Percentiles rank a stretch among this genome's conserved stretches.
Evolutionary conservation across 371 early-diverging fungal species (phyloP).

Genomic region (Mucor lusitanicus): DNA sequence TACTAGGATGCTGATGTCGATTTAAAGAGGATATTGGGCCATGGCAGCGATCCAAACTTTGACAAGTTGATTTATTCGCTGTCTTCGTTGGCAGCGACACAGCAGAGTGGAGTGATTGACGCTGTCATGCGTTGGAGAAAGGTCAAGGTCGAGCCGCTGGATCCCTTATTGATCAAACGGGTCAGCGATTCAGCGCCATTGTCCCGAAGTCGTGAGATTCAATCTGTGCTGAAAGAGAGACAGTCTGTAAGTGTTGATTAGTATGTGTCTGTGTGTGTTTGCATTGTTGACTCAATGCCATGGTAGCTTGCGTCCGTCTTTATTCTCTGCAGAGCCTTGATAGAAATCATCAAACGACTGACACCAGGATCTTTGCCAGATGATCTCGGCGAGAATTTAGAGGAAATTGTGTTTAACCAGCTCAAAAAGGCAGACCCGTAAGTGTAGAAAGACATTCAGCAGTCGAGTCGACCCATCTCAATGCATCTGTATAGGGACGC

Average conservation of each 20-base stretch:
- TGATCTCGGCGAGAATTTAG: conserved; percentile 87
- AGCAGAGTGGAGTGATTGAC: conserved; percentile 89
- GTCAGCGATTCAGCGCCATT: conserved; percentile 51
- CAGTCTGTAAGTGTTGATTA: conserved; percentile 43
- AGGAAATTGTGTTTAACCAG: conserved; percentile 92
- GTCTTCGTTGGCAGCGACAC: conserved; percentile 80
- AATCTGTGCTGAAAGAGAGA: conserved; percentile 48
- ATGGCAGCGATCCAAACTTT: conserved; percentile 78
- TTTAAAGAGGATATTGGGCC: conserved; percentile 60
- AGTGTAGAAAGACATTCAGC: no score
- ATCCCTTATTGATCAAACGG: conserved; percentile 42
- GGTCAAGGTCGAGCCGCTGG: conserved; percentile 68
- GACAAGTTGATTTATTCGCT: conserved; percentile 81
- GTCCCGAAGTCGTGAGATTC: conserved; percentile 42
- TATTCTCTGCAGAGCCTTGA: conserved; percentile 85
- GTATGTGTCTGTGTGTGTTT: background rate
- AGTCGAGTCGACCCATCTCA: background rate
- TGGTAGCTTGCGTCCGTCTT: conserved; percentile 83
- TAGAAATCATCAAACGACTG: conserved; percentile 80
- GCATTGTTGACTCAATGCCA: background rate
- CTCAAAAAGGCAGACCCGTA: conserved; percentile 88
- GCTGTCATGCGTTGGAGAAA: conserved; percentile 90
- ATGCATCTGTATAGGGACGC: conserved; percentile 57
- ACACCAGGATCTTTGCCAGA: conserved; percentile 75
- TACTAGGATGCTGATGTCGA: conserved; percentile 69